Percentiles rank a stretch among this genome's conserved stretches.
Evolutionary conservation across 176 grass and related monocot genomes (phyloP).

Genomic region (Coix lacrymajobi): DNA sequence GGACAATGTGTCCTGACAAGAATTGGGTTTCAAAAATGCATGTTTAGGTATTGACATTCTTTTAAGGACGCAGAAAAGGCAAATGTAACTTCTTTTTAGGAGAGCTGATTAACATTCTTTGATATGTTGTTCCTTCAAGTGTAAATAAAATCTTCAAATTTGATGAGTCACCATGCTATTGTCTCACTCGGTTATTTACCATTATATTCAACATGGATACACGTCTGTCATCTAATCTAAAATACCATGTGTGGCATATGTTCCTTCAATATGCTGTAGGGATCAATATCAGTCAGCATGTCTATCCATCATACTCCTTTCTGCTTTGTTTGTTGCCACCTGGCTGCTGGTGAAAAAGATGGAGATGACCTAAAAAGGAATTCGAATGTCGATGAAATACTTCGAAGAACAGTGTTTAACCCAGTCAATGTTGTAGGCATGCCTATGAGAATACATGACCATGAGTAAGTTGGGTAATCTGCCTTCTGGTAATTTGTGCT

Average conservation of each 20-base stretch:
- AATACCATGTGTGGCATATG: slow-evolving; percentile 5
- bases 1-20: not conserved
- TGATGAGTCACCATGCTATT: not conserved
- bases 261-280: slow-evolving; percentile 48
- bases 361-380: slow-evolving; percentile 70
- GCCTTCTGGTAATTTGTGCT: not conserved
- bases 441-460: slow-evolving; percentile 55
- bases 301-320: slow-evolving; percentile 80
- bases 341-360: slow-evolving; percentile 79
- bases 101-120: not conserved
- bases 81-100: not conserved
- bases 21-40: not conserved
- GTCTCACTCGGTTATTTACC: not conserved
- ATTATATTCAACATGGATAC: not conserved
- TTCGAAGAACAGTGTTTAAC: slow-evolving; percentile 67
- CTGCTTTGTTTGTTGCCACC: slow-evolving; percentile 91
- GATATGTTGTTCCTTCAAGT: not conserved
- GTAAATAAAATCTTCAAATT: not conserved
- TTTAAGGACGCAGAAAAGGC: not conserved
- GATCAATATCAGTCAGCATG: slow-evolving; percentile 96
- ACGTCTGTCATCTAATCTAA: not conserved
- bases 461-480: slow-evolving; percentile 53
- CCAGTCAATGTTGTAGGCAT: slow-evolving; percentile 33
- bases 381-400: slow-evolving; percentile 79
- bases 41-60: not conserved